Evolutionary conservation across 495 filamentous ascomycete species (phyloP), one percentile per base, ranked within the genome.

Genomic region (Hyaloscypha bicolor): DNA sequence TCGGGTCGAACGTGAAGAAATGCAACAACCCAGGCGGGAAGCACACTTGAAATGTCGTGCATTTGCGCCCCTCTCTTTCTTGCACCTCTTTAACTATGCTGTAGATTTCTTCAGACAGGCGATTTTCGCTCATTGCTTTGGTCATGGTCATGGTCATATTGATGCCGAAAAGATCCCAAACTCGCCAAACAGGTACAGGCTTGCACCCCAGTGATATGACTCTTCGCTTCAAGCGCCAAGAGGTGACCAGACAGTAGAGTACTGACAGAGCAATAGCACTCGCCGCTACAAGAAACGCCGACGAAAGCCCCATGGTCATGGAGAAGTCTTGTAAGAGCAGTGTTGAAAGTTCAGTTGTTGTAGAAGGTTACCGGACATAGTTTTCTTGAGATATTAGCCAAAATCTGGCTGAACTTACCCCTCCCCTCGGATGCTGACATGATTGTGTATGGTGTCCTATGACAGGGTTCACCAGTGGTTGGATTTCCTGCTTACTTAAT

Each of bases 41-140:
- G 53, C 6, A 0, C 53, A 32, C 21, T 32, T 29, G 30, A 29
- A 31, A 56, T 29, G 53, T 56, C 53, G 53, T 25, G 53, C 53
- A 56, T 56, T 56, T n/a, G 53, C 53, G 9, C 22, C 53, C 30
- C 53, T 56, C 42, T 48, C 42, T 48, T 14, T 48, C 42, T 48
- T 19, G 42, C 42, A 48, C 42, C 42, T 48, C 42, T 14, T 14
- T 19, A 48, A 48, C 42, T 4, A 48, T 48, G 42, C 42, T 48
- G 42, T 48, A 12, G 42, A 48, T 48, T 19, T 48, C 8, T 48
- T 48, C 42, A 48, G 42, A 48, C 42, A 48, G 16, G 9, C 16
- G 16, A 48, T 48, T 48, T 19, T 12, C 42, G 42, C 25, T 56
- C 22, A 32, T 29, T 25, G 53, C 53, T 29, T 56, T 32, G 6